Conservation (phyloP, 2,329 filamentous ascomycete genomes). For the Clarireedia monteithiana region DNA sequence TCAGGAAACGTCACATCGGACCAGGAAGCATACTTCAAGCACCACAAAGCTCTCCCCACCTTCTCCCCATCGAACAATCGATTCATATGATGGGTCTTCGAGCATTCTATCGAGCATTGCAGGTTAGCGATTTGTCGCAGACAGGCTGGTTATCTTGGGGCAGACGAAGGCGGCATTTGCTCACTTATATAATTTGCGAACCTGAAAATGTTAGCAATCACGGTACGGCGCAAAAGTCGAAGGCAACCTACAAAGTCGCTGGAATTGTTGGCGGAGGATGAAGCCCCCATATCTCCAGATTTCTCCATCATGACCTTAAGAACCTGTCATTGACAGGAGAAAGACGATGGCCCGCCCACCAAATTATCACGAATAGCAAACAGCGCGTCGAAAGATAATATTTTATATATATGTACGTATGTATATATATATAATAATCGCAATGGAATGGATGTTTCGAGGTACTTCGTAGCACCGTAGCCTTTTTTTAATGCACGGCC, state of each 20-base stretch:
- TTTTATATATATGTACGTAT: not conserved
- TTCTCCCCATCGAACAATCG: slow-evolving; percentile 92
- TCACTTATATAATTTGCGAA: slow-evolving; percentile 98
- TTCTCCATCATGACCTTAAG: slow-evolving; percentile 26
- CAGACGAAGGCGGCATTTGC: slow-evolving; percentile 19
- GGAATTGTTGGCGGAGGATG: slow-evolving; percentile 60
- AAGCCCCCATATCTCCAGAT: slow-evolving; percentile 24
- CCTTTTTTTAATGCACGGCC: not conserved
- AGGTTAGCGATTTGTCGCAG: slow-evolving; percentile 21
- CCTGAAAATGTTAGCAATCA: slow-evolving; percentile 43
- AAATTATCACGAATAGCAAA: not conserved
- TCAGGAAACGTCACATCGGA: not conserved
- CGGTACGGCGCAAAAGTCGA: not conserved
- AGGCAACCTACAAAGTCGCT: slow-evolving; percentile 80
- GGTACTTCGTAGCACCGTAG: not conserved
- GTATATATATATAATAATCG: not conserved
- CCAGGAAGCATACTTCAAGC: slow-evolving; percentile 61
- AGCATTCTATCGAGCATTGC: slow-evolving; percentile 65
- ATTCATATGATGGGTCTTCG: slow-evolving; percentile 86
- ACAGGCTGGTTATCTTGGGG: slow-evolving; percentile 22
- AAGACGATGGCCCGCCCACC: not conserved
- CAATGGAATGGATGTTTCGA: not conserved
- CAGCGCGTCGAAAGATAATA: not conserved
- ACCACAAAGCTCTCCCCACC: slow-evolving; percentile 95
- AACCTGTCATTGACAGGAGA: not conserved